Conservation (phyloP, 257 asterid genomes). For the Nicotiana otophora region DNA sequence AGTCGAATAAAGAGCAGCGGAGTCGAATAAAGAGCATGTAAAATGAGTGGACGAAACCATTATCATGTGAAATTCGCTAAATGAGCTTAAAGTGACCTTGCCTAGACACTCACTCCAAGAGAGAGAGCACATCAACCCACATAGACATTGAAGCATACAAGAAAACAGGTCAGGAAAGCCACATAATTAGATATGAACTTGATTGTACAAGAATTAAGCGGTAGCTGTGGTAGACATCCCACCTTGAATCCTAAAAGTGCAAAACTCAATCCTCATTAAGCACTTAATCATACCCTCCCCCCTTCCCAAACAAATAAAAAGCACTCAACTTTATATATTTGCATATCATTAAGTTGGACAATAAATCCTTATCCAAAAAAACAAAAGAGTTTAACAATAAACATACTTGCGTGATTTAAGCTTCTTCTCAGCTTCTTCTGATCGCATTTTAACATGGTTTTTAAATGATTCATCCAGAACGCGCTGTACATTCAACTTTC, state of each 20-base stretch:
- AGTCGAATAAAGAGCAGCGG: neutral
- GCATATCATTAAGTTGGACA: neutral
- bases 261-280: neutral
- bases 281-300: neutral
- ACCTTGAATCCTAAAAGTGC: neutral
- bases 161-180: neutral
- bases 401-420: slow-evolving; percentile 71
- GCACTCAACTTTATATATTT: neutral
- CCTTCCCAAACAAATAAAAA: neutral
- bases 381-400: neutral
- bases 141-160: neutral
- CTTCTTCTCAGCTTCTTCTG: slow-evolving; percentile 92
- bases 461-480: slow-evolving; percentile 87
- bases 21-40: neutral
- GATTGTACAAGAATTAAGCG: neutral
- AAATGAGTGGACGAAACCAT: neutral
- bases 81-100: neutral
- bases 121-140: neutral
- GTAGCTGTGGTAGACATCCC: neutral
- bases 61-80: neutral
- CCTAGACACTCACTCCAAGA: neutral
- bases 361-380: neutral
- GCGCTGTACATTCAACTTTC: slow-evolving; percentile 88
- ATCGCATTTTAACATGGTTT: slow-evolving; percentile 84
- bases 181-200: neutral